Base-by-base conservation (phyloP, 2,329 filamentous ascomycete species). In the Alternaria tenuissima region DNA sequence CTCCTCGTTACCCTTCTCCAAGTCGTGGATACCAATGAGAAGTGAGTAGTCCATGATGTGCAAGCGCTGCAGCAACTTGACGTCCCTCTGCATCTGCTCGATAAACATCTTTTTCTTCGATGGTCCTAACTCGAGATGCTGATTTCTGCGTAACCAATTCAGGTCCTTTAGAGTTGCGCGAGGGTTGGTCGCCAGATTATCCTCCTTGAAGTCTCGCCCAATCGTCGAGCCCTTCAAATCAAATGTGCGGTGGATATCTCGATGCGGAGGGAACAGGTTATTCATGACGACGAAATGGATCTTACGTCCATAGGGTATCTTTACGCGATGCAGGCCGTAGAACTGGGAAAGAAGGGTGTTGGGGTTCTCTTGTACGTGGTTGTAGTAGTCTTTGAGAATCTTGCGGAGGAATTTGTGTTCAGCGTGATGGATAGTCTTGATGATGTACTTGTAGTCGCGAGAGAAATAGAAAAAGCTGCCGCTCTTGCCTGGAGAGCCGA, bases 201-300 rank as follows among this genome's bases (percentile, higher is more conserved):
- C 92, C 78, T 98, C 95, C 70, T 84, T 90, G 77, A 95, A 94
- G 78, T 98, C 93, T 75, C 95, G 88, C 14, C 95, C 95, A 67
- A 98, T 88, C 0, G 94, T 98, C 7, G 95, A 98, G 8, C 95
- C 95, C 81, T 99, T 99, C 69, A 99, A 80, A 78, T 99, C 95
- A 74, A 97, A 99, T 3, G 94, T 99, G 74, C 93, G 89, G 81
- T 99, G 95, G 62, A 99, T 98, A 78, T 99, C 95, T 69, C 94
- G 88, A 81, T 99, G 95, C 7, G 95, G 94, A 12, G 95, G 95
- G 75, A 99, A 99, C 16, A 99, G 86, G 78, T 99, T 99, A 84
- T 99, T 99, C 95, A 99, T 99, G 76, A 99, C 94, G 61, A 99
- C 95, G 71, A 99, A 99, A 80, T 99, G 95, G 56, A 98, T 97